Evolutionary conservation across 1,284 basidiomycete species (phyloP), one percentile per base, ranked within the genome.

Genomic region (Sparassis latifolia): DNA sequence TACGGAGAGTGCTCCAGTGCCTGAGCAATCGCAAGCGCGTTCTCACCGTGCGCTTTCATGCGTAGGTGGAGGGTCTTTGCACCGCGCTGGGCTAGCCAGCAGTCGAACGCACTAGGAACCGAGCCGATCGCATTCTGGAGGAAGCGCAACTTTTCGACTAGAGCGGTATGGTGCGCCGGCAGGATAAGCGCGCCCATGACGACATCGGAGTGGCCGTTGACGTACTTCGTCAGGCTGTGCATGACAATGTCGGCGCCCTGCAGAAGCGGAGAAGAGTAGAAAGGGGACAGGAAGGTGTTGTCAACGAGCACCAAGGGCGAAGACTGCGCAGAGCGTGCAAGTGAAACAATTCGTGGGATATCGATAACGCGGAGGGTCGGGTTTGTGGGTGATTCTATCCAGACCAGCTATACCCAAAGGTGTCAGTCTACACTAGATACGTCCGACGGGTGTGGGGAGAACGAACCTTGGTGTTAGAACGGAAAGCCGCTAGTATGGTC

Each of bases 341-440:
- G 71, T 33, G 76, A 66, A 39, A 77, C 75, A 55, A 94, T 77
- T 50, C 80, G 75, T 1, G 76, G 65, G 62, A 95, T 84, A 64
- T 92, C 84, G 53, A 95, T 83, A 35, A 97, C 71, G n/a, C 86
- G 83, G 9, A 98, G 82, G 0, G 92, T 92, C 0, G 96, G 96
- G 71, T 98, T 98, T 10, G 94, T 97, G 0, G 95, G 96, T 0
- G 90, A 80, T 70, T 99, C 95, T 63, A 97, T 84, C 94, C 94
- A 98, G 52, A 99, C 81, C n/a, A 98, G 76, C 88, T 95, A 58
- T 2, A 44, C 40, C 32, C 47, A 42, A 33, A 33, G 45, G 32
- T 50, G 33, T 48, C 5, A 52, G 20, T 6, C 40, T 35, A 50
- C 47, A 27, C 7, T 42, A n/a, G 7, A 27, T 33, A 31, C 42